Conservation (phyloP, 1,284 basidiomycete genomes). For the Malassezia sympodialis region DNA sequence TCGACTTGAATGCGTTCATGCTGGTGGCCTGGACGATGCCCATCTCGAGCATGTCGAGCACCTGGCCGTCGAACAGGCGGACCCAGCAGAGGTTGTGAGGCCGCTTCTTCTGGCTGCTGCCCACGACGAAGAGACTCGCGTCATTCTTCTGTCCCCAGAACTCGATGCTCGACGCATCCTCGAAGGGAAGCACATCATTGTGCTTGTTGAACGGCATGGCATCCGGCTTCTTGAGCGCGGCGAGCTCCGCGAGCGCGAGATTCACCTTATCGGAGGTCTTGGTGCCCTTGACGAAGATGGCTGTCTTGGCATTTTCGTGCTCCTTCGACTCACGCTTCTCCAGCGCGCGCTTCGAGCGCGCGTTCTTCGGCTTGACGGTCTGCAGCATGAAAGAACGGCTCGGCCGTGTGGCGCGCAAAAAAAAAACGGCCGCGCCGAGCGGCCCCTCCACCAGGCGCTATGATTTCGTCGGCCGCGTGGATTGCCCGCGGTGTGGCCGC, state of each 20-base stretch:
- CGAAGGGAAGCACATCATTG: conserved; percentile 83
- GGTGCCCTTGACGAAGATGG: conserved; percentile 81
- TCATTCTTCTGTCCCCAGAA: conserved; percentile 95
- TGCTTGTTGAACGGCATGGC: conserved; percentile 90
- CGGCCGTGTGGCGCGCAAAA: neutral
- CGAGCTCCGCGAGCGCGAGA: conserved; percentile 66
- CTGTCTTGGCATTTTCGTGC: conserved; percentile 65
- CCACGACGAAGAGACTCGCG: conserved; percentile 78
- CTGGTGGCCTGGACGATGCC: conserved; percentile 69
- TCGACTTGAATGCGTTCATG: conserved; percentile 74
- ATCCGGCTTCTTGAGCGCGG: conserved; percentile 51
- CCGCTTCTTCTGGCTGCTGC: conserved; percentile 86
- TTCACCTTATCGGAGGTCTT: conserved; percentile 72
- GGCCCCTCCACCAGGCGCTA: conserved; percentile 14
- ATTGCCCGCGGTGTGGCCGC: conserved; percentile 70
- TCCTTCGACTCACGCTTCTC: conserved; percentile 79
- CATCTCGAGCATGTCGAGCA: conserved; percentile 90
- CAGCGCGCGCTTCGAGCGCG: conserved; percentile 84
- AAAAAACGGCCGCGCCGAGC: neutral
- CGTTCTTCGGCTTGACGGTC: conserved; percentile 75
- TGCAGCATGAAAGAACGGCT: conserved; percentile 26
- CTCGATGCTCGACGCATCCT: conserved; percentile 65
- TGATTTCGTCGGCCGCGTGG: conserved; percentile 59
- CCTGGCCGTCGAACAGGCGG: conserved; percentile 72
- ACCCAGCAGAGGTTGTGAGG: conserved; percentile 78